These are phyloP conservation scores for Waltergamsia citrina DNA, from an alignment of 2,329 filamentous ascomycete genomes.

Conservation along the genomic window DNA sequence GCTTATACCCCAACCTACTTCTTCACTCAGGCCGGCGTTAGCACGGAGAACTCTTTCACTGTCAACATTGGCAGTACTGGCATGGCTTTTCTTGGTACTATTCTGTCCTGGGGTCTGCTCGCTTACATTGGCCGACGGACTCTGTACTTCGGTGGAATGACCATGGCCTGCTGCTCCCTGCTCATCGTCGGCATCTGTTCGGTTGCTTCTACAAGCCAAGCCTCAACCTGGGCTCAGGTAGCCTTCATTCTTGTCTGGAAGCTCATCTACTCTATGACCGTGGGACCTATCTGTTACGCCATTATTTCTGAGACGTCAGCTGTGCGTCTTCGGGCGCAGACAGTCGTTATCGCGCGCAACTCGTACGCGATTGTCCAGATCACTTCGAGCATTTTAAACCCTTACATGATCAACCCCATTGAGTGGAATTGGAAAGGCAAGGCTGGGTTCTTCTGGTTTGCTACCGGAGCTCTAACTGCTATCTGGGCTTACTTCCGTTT, in stretches of 20 bases:
- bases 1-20: constrained; percentile 26
- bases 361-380: constrained; percentile 15
- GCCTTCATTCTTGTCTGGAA: constrained; percentile 21
- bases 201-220: constrained; percentile 30
- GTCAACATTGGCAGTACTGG: constrained; percentile 27
- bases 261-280: constrained; percentile 19
- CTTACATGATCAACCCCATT: constrained; percentile 21
- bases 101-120: constrained; percentile 30
- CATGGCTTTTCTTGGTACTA: constrained; percentile 31
- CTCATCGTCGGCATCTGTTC: constrained; percentile 19
- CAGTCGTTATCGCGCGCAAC: constrained; percentile 15
- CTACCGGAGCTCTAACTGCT: constrained; percentile 7
- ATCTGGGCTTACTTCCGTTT: constrained; percentile 13
- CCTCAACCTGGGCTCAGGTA: constrained; percentile 21
- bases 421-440: constrained; percentile 20
- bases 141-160: constrained; percentile 34
- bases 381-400: constrained; percentile 14
- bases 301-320: constrained; percentile 23
- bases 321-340: constrained; percentile 20
- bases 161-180: no score
- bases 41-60: constrained; percentile 16
- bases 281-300: constrained; percentile 26
- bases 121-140: constrained; percentile 31
- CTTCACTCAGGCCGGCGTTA: constrained; percentile 24
- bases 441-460: constrained; percentile 7